A percentile compares a stretch with the other conserved stretches of the same genome.
phyloP scores from a whole-genome alignment of 1,139 yeast species.

The Debaryomyces sp. region DNA sequence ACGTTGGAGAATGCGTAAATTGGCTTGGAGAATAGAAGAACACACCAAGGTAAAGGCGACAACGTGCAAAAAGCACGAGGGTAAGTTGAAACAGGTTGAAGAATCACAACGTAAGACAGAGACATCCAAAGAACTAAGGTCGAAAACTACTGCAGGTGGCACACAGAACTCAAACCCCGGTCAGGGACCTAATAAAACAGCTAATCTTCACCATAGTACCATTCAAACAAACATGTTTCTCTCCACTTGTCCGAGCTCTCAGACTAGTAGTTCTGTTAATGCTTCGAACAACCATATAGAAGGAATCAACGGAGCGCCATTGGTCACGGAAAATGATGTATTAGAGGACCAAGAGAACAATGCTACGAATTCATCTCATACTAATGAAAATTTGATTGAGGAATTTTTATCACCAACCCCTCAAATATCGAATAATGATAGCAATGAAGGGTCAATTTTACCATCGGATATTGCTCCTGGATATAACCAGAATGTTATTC shows the following conservation, averaged over 20 bases:
- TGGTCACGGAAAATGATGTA: not conserved
- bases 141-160: slow-evolving; percentile 9
- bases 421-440: not conserved
- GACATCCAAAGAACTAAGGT: slow-evolving; percentile 16
- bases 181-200: slow-evolving; percentile 11
- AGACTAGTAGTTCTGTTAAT: not conserved
- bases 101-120: slow-evolving; percentile 37
- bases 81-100: slow-evolving; percentile 51
- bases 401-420: slow-evolving; percentile 23
- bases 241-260: slow-evolving; percentile 11
- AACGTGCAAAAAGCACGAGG: slow-evolving; percentile 58
- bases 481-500: not conserved
- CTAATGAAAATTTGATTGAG: slow-evolving; percentile 30
- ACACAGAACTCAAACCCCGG: slow-evolving; percentile 6
- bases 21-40: slow-evolving; percentile 90
- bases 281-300: not conserved
- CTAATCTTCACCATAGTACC: slow-evolving; percentile 42
- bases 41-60: slow-evolving; percentile 60
- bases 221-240: slow-evolving; percentile 35
- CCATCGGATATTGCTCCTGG: not conserved
- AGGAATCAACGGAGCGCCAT: not conserved
- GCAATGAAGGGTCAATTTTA: not conserved
- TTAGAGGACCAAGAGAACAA: not conserved
- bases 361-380: slow-evolving; percentile 26
- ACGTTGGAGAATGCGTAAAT: slow-evolving; percentile 91